Base-by-base conservation (phyloP, 495 filamentous ascomycete species). In the Talaromyces adpressus region DNA sequence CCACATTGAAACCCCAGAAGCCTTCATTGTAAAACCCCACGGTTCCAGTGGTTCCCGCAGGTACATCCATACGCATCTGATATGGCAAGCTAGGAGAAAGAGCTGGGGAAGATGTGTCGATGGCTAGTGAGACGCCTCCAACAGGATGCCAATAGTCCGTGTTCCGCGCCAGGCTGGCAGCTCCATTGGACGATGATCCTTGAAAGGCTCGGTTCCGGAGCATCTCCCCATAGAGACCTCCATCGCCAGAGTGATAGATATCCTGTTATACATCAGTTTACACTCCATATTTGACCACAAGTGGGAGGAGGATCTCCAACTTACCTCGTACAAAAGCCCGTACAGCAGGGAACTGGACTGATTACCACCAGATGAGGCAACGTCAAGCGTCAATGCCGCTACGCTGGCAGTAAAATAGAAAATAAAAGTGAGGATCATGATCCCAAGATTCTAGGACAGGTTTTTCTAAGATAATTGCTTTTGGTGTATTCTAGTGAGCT, bases 171-270 rank as follows among this genome's bases (percentile, higher is more conserved):
- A 32, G 30, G 30, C 9, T 32, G 6, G 30, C 30, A 32, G 30
- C 30, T 5, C 30, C 30, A 32, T 32, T 32, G 6, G 30, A 32
- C 30, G 30, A 32, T 5, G 70, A 72, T 12, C 84, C 84, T 68
- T 88, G 84, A 62, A 92, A 91, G 14, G 87, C 89, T 58, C 88
- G 83, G 71, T 92, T 92, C 29, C 77, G 78, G 25, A 92, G 85
- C 16, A 92, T 71, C 68, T 92, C 88, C 30, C 86, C 88, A 67
- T 92, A 91, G 52, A 91, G 83, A 16, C 89, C 89, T 6, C 89
- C 89, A 68, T 91, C 89, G 8, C 88, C 88, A 29, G 85, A 89
- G 70, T 89, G 84, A 71, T 89, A 86, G 77, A 89, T 88, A 70
- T 89, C 87, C 83, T 87, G 23, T 5, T 3, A 29, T 47, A 20